Conservation (phyloP, 2,329 filamentous ascomycete species). For the Thielaviopsis musarum region DNA sequence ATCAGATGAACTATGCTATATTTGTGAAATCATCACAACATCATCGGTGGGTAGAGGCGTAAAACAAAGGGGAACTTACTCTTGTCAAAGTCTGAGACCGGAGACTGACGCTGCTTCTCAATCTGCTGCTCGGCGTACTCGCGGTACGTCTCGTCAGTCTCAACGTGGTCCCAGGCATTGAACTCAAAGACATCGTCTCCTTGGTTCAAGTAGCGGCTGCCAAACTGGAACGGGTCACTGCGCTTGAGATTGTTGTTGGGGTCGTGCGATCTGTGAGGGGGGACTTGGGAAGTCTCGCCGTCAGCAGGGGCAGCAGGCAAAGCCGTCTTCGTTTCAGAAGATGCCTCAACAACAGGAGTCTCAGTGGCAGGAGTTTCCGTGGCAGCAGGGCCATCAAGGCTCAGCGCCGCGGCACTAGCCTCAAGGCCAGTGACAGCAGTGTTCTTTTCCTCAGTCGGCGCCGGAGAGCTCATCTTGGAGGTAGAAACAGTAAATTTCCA, state of each 20-base stretch:
- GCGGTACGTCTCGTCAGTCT: slow-evolving; percentile 76
- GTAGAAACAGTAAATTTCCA: slow-evolving; percentile 3
- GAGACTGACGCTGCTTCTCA: slow-evolving; percentile 64
- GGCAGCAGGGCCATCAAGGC: neutral
- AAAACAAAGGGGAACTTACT: slow-evolving; percentile 28
- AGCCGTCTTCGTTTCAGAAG: slow-evolving; percentile 4
- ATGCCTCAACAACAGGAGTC: neutral
- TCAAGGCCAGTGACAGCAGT: slow-evolving; percentile 5
- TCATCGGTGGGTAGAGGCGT: slow-evolving; percentile 16
- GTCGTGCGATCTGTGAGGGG: slow-evolving; percentile 53
- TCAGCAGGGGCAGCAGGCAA: neutral
- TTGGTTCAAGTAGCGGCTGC: slow-evolving; percentile 68
- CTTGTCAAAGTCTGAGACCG: slow-evolving; percentile 87
- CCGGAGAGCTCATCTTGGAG: slow-evolving; percentile 11
- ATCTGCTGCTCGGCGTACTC: slow-evolving; percentile 76
- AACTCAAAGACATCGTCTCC: slow-evolving; percentile 87
- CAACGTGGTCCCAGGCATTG: slow-evolving; percentile 98
- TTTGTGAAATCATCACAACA: slow-evolving; percentile 38
- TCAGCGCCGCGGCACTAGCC: slow-evolving; percentile 4
- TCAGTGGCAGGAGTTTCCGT: neutral
- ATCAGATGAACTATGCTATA: slow-evolving; percentile 59
- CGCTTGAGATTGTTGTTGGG: slow-evolving; percentile 64
- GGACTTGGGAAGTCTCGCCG: slow-evolving; percentile 18
- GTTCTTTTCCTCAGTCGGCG: slow-evolving; percentile 8
- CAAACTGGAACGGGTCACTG: slow-evolving; percentile 88